Evolutionary conservation across 495 filamentous ascomycete species (phyloP).

Genomic region (Cladorrhinum samala): DNA sequence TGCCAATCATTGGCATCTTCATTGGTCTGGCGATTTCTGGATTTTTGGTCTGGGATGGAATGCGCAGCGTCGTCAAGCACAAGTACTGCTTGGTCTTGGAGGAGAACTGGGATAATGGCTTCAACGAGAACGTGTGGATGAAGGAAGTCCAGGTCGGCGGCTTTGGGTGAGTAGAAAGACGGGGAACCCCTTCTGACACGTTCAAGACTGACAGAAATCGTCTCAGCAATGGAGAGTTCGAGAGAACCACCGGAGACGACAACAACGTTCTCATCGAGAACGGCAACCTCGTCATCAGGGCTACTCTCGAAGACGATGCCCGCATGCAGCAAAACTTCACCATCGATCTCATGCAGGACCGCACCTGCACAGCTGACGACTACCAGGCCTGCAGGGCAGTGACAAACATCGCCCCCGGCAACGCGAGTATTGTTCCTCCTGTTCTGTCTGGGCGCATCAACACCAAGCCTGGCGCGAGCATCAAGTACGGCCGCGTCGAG

Average conservation of each 20-base stretch:
- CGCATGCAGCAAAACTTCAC: slow-evolving; percentile 56
- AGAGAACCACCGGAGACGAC: slow-evolving; percentile 61
- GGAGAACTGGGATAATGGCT: slow-evolving; percentile 59
- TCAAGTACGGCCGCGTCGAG: slow-evolving; percentile 78
- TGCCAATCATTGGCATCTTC: slow-evolving; percentile 62
- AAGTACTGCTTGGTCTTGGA: slow-evolving; percentile 66
- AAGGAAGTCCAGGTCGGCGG: slow-evolving; percentile 75
- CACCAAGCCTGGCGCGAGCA: slow-evolving; percentile 59
- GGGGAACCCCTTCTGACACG: neutral
- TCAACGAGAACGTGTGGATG: slow-evolving; percentile 61
- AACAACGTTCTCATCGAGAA: slow-evolving; percentile 68
- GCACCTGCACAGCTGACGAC: slow-evolving; percentile 55
- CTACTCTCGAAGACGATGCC: slow-evolving; percentile 63
- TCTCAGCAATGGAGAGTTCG: slow-evolving; percentile 69
- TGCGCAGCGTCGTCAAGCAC: slow-evolving; percentile 62
- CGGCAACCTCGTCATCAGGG: slow-evolving; percentile 66
- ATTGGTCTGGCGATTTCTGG: slow-evolving; percentile 60
- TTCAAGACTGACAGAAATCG: neutral
- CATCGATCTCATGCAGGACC: slow-evolving; percentile 59
- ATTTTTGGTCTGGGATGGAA: slow-evolving; percentile 65
- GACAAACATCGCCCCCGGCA: slow-evolving; percentile 60
- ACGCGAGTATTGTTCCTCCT: slow-evolving; percentile 69
- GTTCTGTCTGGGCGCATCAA: slow-evolving; percentile 73
- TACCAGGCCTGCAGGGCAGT: slow-evolving; percentile 53
- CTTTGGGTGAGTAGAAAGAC: slow-evolving; percentile 58